These are phyloP conservation scores for Avicennia marina DNA, from an alignment of 257 asterid species.

Conservation along the genomic window DNA sequence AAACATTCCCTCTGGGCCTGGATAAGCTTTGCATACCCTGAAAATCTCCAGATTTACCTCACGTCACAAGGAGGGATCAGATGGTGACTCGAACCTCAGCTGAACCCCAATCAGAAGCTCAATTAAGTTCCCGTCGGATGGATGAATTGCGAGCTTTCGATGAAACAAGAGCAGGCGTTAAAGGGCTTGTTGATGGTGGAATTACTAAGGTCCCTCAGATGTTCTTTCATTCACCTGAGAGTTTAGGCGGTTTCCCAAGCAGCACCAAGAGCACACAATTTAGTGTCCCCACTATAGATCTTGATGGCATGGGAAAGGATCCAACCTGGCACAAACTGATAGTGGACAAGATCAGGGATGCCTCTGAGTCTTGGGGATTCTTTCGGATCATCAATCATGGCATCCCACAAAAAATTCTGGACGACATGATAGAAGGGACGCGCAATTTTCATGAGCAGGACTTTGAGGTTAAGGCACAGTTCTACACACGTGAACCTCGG, in stretches of 20 bases:
- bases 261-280: not conserved
- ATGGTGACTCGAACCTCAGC: no score
- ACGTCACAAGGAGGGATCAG: no score
- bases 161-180: conserved; percentile 23
- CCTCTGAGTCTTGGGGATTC: conserved; percentile 41
- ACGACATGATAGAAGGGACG: conserved; percentile 18
- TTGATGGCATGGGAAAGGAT: conserved; percentile 10
- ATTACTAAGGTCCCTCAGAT: conserved; percentile 17
- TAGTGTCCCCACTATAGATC: conserved; percentile 17
- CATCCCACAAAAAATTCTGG: conserved; percentile 19
- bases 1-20: no score
- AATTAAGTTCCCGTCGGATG: not conserved
- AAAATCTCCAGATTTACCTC: no score
- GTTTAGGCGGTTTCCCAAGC: not conserved
- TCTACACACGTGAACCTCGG: conserved; percentile 30
- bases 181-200: conserved; percentile 28
- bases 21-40: no score
- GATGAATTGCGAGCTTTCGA: conserved; percentile 20
- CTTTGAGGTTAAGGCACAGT: conserved; percentile 27
- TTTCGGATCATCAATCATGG: conserved; percentile 47
- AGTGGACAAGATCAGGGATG: conserved; percentile 26
- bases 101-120: no score
- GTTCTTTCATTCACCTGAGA: conserved; percentile 11
- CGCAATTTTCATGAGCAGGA: conserved; percentile 27
- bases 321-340: conserved; percentile 17